phyloP scores from a whole-genome alignment of 805 yeast genomes.

The Maudiozyma serrabonitensis region DNA sequence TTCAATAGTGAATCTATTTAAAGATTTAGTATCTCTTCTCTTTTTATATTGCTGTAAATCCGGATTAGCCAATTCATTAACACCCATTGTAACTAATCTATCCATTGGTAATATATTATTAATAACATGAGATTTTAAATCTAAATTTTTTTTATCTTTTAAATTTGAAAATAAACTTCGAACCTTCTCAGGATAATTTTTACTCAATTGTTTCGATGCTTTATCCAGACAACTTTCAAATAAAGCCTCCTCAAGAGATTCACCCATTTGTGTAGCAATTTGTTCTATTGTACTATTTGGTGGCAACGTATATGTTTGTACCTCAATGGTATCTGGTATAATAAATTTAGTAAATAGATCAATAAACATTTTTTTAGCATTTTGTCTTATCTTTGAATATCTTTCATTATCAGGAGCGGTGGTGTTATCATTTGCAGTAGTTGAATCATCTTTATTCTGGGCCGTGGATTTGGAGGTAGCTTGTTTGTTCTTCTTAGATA shows the following conservation, averaged over 20 bases:
- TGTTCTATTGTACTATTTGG: constrained; percentile 24
- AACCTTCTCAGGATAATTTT: constrained; percentile 52
- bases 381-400: constrained; percentile 34
- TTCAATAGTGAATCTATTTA: constrained; percentile 58
- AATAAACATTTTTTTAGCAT: constrained; percentile 44
- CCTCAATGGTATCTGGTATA: constrained; percentile 18
- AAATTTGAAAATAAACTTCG: constrained; percentile 56
- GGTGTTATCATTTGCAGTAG: neutral
- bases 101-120: constrained; percentile 43
- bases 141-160: constrained; percentile 44
- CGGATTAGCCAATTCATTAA: constrained; percentile 71
- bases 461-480: neutral
- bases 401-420: neutral
- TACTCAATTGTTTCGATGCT: constrained; percentile 15
- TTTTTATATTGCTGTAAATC: constrained; percentile 63
- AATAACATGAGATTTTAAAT: constrained; percentile 48
- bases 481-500: neutral
- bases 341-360: constrained; percentile 36
- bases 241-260: constrained; percentile 43
- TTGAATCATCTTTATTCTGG: neutral
- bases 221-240: constrained; percentile 30
- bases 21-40: constrained; percentile 57
- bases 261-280: constrained; percentile 38
- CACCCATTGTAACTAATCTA: constrained; percentile 53
- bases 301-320: constrained; percentile 18